Conservation (phyloP, 208 protist species). For the Leishmania mexicana region DNA sequence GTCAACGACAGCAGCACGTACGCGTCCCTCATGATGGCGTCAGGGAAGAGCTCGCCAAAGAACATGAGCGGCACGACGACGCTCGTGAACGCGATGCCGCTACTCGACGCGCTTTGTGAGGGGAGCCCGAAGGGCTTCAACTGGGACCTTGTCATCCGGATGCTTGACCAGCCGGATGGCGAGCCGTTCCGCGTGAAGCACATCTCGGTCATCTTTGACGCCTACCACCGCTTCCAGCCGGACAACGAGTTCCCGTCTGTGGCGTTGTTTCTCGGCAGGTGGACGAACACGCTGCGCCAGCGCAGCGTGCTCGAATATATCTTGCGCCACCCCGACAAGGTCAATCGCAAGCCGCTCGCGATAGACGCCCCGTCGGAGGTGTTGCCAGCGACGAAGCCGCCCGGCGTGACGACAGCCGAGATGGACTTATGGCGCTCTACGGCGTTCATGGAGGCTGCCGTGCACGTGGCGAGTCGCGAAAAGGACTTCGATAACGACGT, state of each 20-base stretch:
- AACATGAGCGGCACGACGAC: conserved; percentile 55
- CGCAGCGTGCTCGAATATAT: conserved; percentile 82
- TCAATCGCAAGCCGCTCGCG: conserved; percentile 62
- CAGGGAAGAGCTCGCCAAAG: conserved; percentile 57
- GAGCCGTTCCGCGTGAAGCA: conserved; percentile 72
- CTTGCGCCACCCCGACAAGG: conserved; percentile 80
- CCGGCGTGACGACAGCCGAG: conserved; percentile 46
- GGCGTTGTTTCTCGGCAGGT: conserved; percentile 78
- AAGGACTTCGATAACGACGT: conserved; percentile 78
- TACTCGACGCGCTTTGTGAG: conserved; percentile 73
- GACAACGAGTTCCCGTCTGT: conserved; percentile 74
- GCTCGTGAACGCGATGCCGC: conserved; percentile 74
- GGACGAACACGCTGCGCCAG: conserved; percentile 78
- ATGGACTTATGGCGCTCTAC: conserved; percentile 80
- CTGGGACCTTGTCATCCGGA: conserved; percentile 77
- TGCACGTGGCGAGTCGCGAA: conserved; percentile 84
- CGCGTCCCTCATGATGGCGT: conserved; percentile 68
- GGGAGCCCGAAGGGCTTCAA: conserved; percentile 46
- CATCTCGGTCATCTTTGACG: conserved; percentile 86
- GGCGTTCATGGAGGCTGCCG: conserved; percentile 79
- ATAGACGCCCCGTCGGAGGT: conserved; percentile 61
- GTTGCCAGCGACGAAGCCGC: conserved; percentile 47
- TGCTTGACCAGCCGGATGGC: conserved; percentile 72
- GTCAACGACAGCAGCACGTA: conserved; percentile 78
- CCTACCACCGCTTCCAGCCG: conserved; percentile 82